Conservation (phyloP, 1,284 basidiomycete species). For the Boletus sp. region DNA sequence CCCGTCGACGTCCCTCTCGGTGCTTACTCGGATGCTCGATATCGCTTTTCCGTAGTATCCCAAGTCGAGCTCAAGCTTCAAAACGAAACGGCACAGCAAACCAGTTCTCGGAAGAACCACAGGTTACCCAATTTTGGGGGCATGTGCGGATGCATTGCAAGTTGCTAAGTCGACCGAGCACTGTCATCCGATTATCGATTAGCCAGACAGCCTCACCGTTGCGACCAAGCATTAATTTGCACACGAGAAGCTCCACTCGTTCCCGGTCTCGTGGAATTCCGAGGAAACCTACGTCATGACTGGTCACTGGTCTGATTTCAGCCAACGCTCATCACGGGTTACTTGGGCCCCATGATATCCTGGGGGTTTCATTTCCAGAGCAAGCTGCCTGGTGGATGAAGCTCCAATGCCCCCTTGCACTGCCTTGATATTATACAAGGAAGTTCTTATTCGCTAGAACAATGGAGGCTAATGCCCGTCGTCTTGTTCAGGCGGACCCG, state of each 20-base stretch:
- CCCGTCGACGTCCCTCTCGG: too few relatives aligned
- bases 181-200: not conserved
- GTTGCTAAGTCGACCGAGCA: too few relatives aligned
- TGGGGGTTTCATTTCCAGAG: constrained; percentile 1
- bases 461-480: not conserved
- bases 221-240: not conserved
- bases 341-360: not conserved
- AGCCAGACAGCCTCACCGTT: not conserved
- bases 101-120: too few relatives aligned
- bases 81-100: too few relatives aligned
- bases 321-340: constrained; percentile 1
- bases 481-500: not conserved
- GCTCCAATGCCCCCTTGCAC: constrained; percentile 7
- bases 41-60: too few relatives aligned
- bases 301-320: not conserved
- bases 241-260: not conserved
- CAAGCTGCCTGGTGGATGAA: constrained; percentile 4
- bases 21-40: too few relatives aligned
- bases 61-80: not conserved
- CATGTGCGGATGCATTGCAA: too few relatives aligned
- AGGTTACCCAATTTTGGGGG: too few relatives aligned
- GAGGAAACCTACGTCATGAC: constrained; percentile 5
- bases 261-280: not conserved
- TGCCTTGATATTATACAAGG: constrained; percentile 5
- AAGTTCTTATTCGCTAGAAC: constrained; percentile 1